Conservation (phyloP, 2,329 filamentous ascomycete species). For the Chaetomium strumarium region DNA sequence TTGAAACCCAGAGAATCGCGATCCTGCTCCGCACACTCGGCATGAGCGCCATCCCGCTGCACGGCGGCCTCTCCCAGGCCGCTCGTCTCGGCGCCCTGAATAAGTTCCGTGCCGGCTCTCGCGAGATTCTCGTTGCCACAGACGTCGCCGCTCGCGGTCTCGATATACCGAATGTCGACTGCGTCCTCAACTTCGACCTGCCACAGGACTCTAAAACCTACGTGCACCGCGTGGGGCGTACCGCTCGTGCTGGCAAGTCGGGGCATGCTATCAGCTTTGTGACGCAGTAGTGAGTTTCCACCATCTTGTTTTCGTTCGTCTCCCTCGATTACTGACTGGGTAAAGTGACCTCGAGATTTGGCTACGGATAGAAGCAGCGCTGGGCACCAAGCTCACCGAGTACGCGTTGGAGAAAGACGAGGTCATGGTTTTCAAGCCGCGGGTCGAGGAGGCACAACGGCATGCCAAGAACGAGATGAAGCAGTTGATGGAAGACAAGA, state of each 20-base stretch:
- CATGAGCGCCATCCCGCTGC: conserved; percentile 84
- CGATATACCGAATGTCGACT: conserved; percentile 85
- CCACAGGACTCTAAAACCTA: conserved; percentile 85
- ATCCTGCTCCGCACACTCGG: conserved; percentile 79
- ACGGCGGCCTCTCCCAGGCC: conserved; percentile 86
- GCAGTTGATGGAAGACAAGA: conserved; percentile 63
- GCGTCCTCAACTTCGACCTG: conserved; percentile 81
- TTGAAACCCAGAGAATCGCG: conserved; percentile 80
- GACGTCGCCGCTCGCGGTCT: conserved; percentile 91
- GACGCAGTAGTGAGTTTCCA: conserved; percentile 60
- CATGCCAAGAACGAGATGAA: conserved; percentile 78
- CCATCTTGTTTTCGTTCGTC: neutral
- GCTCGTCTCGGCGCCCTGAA: conserved; percentile 79
- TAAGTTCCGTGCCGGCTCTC: conserved; percentile 77
- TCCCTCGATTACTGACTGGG: conserved; percentile 8
- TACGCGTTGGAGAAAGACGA: conserved; percentile 71
- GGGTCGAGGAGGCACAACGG: conserved; percentile 79
- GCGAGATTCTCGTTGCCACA: conserved; percentile 85
- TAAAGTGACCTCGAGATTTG: conserved; percentile 46
- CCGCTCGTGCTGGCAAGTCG: conserved; percentile 77
- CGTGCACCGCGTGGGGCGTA: conserved; percentile 83
- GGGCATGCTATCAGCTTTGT: conserved; percentile 76
- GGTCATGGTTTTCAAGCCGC: conserved; percentile 71
- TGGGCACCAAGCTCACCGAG: conserved; percentile 52
- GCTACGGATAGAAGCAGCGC: conserved; percentile 74